Conservation (phyloP, 2,329 filamentous ascomycete species). For the Phoma herbarum region DNA sequence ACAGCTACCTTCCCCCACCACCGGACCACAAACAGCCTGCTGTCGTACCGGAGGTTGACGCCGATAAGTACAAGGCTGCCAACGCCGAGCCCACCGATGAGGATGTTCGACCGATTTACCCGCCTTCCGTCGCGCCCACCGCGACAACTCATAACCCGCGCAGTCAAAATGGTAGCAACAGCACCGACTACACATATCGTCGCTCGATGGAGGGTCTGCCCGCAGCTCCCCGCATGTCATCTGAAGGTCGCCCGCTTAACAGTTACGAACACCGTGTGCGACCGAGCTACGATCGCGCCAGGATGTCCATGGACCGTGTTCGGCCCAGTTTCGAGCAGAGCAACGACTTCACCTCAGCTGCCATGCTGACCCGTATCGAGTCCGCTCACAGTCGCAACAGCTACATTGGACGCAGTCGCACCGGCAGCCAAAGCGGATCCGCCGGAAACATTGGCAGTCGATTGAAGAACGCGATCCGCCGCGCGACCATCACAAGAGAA, state of each 20-base stretch:
- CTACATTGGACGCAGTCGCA: slow-evolving; percentile 18
- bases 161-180: slow-evolving; percentile 92
- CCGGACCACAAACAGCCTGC: slow-evolving; percentile 58
- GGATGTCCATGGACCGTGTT: slow-evolving; percentile 85
- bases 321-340: slow-evolving; percentile 86
- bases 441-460: slow-evolving; percentile 28
- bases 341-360: slow-evolving; percentile 90
- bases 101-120: slow-evolving; percentile 91
- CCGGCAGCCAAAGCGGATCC: slow-evolving; percentile 20
- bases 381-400: slow-evolving; percentile 60
- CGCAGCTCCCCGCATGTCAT: slow-evolving; percentile 42
- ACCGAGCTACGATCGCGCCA: slow-evolving; percentile 87
- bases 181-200: slow-evolving; percentile 81
- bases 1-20: slow-evolving; percentile 58
- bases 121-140: slow-evolving; percentile 83
- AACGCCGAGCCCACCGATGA: slow-evolving; percentile 71
- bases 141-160: slow-evolving; percentile 73
- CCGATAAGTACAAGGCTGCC: slow-evolving; percentile 53
- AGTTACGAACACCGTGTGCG: slow-evolving; percentile 58
- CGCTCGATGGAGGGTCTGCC: slow-evolving; percentile 47
- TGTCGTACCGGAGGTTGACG: slow-evolving; percentile 62
- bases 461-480: slow-evolving; percentile 38
- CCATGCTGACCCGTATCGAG: slow-evolving; percentile 83
- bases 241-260: slow-evolving; percentile 32
- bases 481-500: slow-evolving; percentile 41